phyloP scores from a whole-genome alignment of 2,329 filamentous ascomycete genomes.

The Cladosporium austrohemisphaericum region DNA sequence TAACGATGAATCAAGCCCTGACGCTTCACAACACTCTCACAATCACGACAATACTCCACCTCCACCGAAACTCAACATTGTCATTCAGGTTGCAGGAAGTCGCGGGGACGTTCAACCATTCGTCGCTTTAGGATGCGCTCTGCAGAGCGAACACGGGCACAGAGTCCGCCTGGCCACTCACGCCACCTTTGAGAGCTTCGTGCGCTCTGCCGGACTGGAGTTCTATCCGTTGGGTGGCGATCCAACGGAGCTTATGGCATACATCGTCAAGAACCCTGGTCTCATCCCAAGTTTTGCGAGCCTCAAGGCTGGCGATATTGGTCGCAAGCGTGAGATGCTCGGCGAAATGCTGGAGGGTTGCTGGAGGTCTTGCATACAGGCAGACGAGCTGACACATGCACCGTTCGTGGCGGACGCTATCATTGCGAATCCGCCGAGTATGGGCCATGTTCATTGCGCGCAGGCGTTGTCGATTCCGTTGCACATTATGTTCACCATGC shows the following conservation, averaged over 20 bases:
- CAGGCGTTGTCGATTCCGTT: constrained; percentile 69
- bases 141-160: constrained; percentile 65
- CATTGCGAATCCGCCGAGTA: constrained; percentile 71
- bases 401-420: constrained; percentile 81
- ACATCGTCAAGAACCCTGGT: constrained; percentile 34
- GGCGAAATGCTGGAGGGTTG: constrained; percentile 27
- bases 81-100: constrained; percentile 71
- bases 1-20: neutral
- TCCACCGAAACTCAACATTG: constrained; percentile 54
- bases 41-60: neutral
- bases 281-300: constrained; percentile 27
- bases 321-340: constrained; percentile 21
- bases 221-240: constrained; percentile 76
- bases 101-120: constrained; percentile 75
- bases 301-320: constrained; percentile 27
- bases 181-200: constrained; percentile 62
- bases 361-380: constrained; percentile 28
- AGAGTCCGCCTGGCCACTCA: constrained; percentile 72
- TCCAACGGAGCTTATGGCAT: constrained; percentile 65
- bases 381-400: constrained; percentile 41
- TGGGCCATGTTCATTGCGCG: constrained; percentile 69
- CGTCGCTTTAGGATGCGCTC: constrained; percentile 63
- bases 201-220: constrained; percentile 67
- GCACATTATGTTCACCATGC: constrained; percentile 93
- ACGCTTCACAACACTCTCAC: neutral